Percentiles rank a stretch among this genome's conserved stretches.
Conservation (phyloP, 2,329 filamentous ascomycete genomes). For the Cytospora mali region DNA sequence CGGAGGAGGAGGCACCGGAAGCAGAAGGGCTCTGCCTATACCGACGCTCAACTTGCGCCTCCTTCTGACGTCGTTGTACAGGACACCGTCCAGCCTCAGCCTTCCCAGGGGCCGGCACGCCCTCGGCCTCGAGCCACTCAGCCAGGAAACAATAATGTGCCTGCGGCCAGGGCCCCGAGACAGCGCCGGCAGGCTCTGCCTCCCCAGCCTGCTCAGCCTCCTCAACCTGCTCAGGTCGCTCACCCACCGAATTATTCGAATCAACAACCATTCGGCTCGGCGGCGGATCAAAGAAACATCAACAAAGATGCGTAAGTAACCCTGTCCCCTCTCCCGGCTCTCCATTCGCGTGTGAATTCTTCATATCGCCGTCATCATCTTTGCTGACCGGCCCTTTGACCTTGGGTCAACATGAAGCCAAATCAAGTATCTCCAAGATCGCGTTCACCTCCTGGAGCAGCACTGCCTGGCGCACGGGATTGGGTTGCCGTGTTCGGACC, state of each 20-base stretch:
- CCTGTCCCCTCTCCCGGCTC: background rate
- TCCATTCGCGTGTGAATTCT: no score
- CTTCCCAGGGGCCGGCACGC: background rate
- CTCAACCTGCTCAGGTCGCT: background rate
- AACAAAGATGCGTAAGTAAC: conserved; percentile 13
- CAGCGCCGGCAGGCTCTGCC: background rate
- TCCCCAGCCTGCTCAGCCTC: background rate
- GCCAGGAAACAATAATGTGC: background rate
- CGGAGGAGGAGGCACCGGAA: conserved; percentile 1
- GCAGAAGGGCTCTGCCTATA: conserved; percentile 11
- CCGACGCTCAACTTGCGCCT: conserved; percentile 9
- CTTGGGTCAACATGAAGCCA: conserved; percentile 1
- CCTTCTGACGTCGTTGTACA: background rate
- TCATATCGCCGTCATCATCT: background rate
- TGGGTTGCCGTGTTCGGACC: background rate
- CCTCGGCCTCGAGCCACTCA: background rate
- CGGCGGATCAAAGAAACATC: background rate
- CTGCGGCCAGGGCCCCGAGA: background rate
- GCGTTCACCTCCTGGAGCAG: conserved; percentile 10
- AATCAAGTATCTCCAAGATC: background rate
- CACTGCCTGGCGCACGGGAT: conserved; percentile 14
- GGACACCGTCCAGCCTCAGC: background rate
- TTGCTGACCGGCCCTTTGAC: background rate
- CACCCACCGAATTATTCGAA: background rate
- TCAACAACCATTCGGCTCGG: background rate